phyloP scores from a whole-genome alignment of 176 grass and related monocot species.

The Oryza officinalis region DNA sequence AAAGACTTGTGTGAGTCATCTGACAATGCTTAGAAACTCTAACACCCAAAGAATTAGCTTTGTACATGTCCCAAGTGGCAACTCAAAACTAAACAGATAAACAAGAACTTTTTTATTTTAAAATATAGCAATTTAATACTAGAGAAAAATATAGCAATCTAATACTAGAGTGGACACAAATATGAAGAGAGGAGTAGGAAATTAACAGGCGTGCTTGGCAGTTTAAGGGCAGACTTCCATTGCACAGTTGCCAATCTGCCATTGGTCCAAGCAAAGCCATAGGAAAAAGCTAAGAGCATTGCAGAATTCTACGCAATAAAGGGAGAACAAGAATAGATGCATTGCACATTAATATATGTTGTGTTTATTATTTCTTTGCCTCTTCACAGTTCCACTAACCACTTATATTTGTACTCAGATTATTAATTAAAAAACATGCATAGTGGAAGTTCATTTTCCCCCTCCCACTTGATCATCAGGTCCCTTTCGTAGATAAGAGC shows the following conservation, averaged over 20 bases:
- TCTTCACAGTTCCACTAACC: conserved; percentile 8
- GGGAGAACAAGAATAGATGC: conserved; percentile 16
- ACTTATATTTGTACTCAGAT: not conserved
- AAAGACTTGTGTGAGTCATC: too few species aligned
- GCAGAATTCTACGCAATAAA: not conserved
- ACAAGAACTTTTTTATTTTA: too few species aligned
- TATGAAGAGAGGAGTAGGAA: too few species aligned
- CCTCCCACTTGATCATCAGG: not conserved
- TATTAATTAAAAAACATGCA: not conserved
- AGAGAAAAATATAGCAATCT: too few species aligned
- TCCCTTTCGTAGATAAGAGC: conserved; percentile 41
- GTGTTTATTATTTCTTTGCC: not conserved
- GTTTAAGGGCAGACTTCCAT: not conserved
- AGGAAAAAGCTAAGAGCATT: not conserved
- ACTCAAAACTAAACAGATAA: not conserved
- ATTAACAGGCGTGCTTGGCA: not conserved
- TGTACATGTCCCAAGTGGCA: too few species aligned
- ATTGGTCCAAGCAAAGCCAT: conserved; percentile 11
- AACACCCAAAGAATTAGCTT: too few species aligned
- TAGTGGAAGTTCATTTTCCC: not conserved
- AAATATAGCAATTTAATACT: too few species aligned
- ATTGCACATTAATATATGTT: not conserved
- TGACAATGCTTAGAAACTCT: too few species aligned
- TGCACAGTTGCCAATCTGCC: not conserved
- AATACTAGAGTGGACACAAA: too few species aligned